Conservation (phyloP, 148 eudicot species). For the Dianthus caryophyllus region DNA sequence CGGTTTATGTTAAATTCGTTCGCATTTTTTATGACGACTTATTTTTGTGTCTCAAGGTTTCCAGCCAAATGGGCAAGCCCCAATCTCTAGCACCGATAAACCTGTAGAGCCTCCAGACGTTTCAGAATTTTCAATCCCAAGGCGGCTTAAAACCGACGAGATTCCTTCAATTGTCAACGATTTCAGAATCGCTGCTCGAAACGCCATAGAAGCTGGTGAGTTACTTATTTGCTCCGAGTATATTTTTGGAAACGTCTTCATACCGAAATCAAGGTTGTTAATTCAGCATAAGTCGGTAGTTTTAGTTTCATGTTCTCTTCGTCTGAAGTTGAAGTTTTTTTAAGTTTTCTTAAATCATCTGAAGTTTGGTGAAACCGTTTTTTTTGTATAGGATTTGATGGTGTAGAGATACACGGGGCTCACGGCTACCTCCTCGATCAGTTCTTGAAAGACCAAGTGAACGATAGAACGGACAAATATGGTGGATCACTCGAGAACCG, state of each 20-base stretch:
- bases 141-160: constrained; percentile 35
- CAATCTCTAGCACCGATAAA: constrained; percentile 43
- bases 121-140: constrained; percentile 35
- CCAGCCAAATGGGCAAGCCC: constrained; percentile 46
- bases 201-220: constrained; percentile 54
- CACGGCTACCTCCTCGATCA: constrained; percentile 43
- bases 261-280: neutral
- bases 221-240: neutral
- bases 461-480: constrained; percentile 48
- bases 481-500: constrained; percentile 53
- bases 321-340: too few relatives aligned
- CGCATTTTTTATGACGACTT: neutral
- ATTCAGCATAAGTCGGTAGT: neutral
- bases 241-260: neutral
- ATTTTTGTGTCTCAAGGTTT: constrained; percentile 20
- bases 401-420: constrained; percentile 46
- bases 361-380: too few relatives aligned
- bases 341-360: too few relatives aligned
- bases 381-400: constrained; percentile 37
- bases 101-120: constrained; percentile 27
- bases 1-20: neutral
- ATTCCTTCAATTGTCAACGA: constrained; percentile 39
- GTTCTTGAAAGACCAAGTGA: constrained; percentile 41
- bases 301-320: too few relatives aligned
- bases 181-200: constrained; percentile 42